phyloP scores from a whole-genome alignment of 2,329 filamentous ascomycete genomes.

The Xylaria sp. region DNA sequence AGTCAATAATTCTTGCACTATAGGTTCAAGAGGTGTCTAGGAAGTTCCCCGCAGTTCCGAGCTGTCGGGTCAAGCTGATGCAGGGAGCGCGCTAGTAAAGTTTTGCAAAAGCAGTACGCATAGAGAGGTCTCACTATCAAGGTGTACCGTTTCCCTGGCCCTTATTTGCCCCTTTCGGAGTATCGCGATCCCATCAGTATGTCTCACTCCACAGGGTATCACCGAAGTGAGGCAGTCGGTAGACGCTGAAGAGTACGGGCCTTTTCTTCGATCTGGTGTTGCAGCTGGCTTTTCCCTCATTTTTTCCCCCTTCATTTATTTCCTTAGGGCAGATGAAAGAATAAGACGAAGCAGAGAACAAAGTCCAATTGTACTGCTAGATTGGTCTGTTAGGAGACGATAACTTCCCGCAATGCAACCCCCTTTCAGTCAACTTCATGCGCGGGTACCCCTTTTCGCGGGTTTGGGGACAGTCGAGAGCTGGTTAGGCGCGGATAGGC shows the following conservation, averaged over 20 bases:
- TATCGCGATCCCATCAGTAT: not conserved
- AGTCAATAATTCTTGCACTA: not conserved
- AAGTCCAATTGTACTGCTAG: not conserved
- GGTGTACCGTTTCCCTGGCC: not conserved
- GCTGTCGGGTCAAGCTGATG: conserved; percentile 18
- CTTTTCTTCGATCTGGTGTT: not conserved
- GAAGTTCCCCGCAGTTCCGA: conserved; percentile 12
- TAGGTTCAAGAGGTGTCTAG: too few species aligned
- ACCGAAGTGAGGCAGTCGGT: not conserved
- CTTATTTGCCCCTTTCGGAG: not conserved
- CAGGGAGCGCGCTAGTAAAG: not conserved
- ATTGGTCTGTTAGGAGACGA: not conserved
- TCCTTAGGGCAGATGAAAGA: not conserved
- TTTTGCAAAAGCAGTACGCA: not conserved
- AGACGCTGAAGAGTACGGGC: not conserved
- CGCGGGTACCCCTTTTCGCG: conserved; percentile 16
- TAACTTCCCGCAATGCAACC: not conserved
- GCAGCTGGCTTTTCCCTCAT: not conserved
- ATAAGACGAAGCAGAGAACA: not conserved
- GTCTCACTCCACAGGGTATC: not conserved
- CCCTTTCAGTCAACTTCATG: not conserved
- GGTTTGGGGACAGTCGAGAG: not conserved
- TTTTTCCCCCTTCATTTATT: too few species aligned
- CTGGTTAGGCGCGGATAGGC: not conserved
- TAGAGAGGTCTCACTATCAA: not conserved